These are phyloP conservation scores for Monsonia emarginata DNA, from an alignment of 441 rosid species.

Conservation along the genomic window DNA sequence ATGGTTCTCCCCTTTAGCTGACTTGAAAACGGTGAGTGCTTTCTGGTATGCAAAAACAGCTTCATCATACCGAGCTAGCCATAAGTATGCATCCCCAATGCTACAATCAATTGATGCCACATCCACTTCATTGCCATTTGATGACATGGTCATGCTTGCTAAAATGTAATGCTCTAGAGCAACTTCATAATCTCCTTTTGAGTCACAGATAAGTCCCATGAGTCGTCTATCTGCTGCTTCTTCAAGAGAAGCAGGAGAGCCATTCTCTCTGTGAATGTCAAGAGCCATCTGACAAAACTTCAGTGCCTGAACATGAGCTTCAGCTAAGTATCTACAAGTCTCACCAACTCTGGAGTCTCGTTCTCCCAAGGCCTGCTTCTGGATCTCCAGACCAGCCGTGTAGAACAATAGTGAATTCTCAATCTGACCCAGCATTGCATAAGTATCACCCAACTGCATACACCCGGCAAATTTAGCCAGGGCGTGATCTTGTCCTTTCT, in stretches of 20 bases:
- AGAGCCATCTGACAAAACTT: constrained; percentile 68
- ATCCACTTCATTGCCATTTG: constrained; percentile 53
- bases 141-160: constrained; percentile 83
- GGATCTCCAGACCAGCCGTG: constrained; percentile 79
- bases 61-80: constrained; percentile 74
- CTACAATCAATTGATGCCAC: constrained; percentile 74
- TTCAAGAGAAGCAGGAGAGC: constrained; percentile 49
- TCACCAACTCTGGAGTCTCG: constrained; percentile 58
- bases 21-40: constrained; percentile 66
- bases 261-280: constrained; percentile 55
- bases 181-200: constrained; percentile 61
- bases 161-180: constrained; percentile 78
- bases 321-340: constrained; percentile 73
- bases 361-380: constrained; percentile 70
- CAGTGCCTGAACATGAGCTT: constrained; percentile 74
- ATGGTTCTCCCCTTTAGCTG: constrained; percentile 68
- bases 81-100: constrained; percentile 82
- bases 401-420: constrained; percentile 70
- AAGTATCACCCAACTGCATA: constrained; percentile 87
- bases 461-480: constrained; percentile 94
- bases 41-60: constrained; percentile 77
- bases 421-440: constrained; percentile 68
- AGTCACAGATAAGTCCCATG: constrained; percentile 73
- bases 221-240: constrained; percentile 83
- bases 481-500: constrained; percentile 65